Percentiles rank a stretch among this genome's conserved stretches.
These are phyloP conservation scores for Geum urbanum DNA, from an alignment of 306 rosid genomes.

Conservation along the genomic window DNA sequence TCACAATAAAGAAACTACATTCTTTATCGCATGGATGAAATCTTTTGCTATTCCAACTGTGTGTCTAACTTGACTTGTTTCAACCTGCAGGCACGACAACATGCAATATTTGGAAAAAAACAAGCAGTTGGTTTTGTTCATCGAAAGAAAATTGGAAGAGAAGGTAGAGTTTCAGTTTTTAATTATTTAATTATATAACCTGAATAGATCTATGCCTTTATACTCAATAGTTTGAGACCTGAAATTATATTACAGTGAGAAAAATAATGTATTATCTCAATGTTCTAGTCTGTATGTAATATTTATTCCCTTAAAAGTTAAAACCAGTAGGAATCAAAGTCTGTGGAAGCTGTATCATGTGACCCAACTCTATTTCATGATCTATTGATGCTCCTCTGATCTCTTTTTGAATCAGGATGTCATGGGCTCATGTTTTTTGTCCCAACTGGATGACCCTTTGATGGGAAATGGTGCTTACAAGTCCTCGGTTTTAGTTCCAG, in stretches of 20 bases:
- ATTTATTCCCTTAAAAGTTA: not conserved
- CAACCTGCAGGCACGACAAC: conserved; percentile 71
- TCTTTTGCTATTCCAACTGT: not conserved
- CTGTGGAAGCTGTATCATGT: not conserved
- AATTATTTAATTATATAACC: not conserved
- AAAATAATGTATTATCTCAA: not conserved
- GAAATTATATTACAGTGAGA: too few species aligned
- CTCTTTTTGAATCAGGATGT: conserved; percentile 50
- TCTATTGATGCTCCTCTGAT: conserved; percentile 1
- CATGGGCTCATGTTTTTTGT: conserved; percentile 68
- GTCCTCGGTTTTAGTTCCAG: conserved; percentile 73
- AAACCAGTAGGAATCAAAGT: conserved; percentile 3
- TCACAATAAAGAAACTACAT: not conserved
- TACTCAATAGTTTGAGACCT: conserved; percentile 10
- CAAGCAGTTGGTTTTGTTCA: conserved; percentile 84
- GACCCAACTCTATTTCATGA: not conserved
- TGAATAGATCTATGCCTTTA: conserved; percentile 2
- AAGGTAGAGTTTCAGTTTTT: conserved; percentile 48
- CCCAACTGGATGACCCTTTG: conserved; percentile 92
- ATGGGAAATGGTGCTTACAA: conserved; percentile 74
- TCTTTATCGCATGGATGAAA: not conserved
- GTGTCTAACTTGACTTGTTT: conserved; percentile 1
- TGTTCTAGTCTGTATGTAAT: not conserved
- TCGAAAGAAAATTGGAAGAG: conserved; percentile 78
- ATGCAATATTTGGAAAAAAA: conserved; percentile 83